A percentile compares a stretch with the other conserved stretches of the same genome.
Evolutionary conservation across 2,329 filamentous ascomycete genomes (phyloP).

Genomic region (Cladorrhinum sp.): DNA sequence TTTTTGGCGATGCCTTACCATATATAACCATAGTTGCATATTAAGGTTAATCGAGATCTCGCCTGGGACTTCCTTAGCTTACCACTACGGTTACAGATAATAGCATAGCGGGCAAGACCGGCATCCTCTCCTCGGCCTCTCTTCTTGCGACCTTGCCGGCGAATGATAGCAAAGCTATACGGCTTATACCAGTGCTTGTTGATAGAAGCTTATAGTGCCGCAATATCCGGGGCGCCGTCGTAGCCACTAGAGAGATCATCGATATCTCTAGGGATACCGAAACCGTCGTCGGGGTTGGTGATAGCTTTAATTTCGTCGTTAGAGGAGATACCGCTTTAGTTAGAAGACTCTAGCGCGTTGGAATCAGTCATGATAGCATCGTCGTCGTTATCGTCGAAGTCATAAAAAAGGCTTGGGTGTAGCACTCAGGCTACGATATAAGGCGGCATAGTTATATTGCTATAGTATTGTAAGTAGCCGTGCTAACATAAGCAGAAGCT

Average conservation of each 20-base stretch:
- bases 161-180: neutral
- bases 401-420: neutral
- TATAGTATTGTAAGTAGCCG: neutral
- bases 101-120: neutral
- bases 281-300: no score
- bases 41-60: neutral
- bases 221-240: neutral
- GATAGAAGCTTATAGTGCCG: neutral
- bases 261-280: no score
- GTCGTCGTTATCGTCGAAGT: neutral
- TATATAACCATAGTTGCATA: neutral
- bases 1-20: neutral
- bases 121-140: neutral
- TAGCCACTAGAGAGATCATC: no score
- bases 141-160: no score
- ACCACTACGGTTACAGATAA: neutral
- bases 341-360: neutral
- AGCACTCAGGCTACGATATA: neutral
- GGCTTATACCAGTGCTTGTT: neutral
- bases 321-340: neutral
- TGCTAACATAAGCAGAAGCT: neutral
- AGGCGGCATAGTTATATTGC: neutral
- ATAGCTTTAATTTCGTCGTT: no score
- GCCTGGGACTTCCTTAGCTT: neutral
- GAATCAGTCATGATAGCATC: neutral